phyloP scores from a whole-genome alignment of 2,329 filamentous ascomycete genomes.

The Purpureocillium takamizusanense region DNA sequence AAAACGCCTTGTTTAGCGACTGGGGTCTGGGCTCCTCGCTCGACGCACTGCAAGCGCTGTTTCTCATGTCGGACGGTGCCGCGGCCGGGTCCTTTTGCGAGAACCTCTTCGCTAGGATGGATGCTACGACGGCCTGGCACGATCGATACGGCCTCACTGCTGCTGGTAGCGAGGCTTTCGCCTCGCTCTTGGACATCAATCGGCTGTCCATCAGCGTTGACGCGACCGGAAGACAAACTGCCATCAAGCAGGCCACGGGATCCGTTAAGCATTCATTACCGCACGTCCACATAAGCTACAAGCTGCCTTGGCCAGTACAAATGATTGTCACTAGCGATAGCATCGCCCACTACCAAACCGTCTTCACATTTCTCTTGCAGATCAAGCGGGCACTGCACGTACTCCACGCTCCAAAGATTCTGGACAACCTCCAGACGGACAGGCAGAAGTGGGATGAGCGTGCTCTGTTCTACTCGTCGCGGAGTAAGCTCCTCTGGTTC shows the following conservation, averaged over 20 bases:
- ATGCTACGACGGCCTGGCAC: constrained; percentile 57
- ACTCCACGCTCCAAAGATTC: constrained; percentile 46
- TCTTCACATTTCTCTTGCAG: constrained; percentile 73
- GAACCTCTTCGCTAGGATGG: constrained; percentile 67
- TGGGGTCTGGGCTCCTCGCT: constrained; percentile 60
- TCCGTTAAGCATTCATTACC: constrained; percentile 51
- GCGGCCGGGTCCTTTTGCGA: constrained; percentile 56
- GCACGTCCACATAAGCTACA: constrained; percentile 57
- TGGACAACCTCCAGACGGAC: constrained; percentile 29
- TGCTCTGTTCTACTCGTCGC: constrained; percentile 48
- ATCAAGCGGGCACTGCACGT: constrained; percentile 60
- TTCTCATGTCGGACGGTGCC: constrained; percentile 67
- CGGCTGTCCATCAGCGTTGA: constrained; percentile 52
- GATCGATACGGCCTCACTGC: constrained; percentile 77
- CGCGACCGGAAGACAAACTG: constrained; percentile 26
- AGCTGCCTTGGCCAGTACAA: constrained; percentile 54
- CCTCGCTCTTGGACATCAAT: constrained; percentile 46
- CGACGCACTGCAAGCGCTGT: constrained; percentile 60
- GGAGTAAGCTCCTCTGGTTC: constrained; percentile 70
- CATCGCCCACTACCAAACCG: constrained; percentile 56
- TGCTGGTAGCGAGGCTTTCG: constrained; percentile 64
- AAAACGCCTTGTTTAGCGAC: constrained; percentile 55
- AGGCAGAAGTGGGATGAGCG: constrained; percentile 30
- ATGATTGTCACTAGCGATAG: constrained; percentile 65
- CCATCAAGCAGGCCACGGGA: constrained; percentile 37